Conservation (phyloP, 768 basidiomycete species). For the Suillus fuscotomentosus region DNA sequence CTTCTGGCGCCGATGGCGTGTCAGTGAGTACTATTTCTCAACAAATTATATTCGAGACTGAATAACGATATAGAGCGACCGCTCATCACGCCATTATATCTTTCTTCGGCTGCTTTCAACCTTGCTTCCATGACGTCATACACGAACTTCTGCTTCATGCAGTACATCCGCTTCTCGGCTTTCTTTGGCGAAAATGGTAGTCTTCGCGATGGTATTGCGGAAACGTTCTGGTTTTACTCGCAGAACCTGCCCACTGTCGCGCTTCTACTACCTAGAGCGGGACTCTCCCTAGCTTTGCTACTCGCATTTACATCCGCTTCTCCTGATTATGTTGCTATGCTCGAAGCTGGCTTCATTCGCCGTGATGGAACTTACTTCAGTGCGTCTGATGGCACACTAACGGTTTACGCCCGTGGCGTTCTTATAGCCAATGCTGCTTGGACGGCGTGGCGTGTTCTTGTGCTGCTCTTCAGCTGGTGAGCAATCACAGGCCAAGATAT, state of each 20-base stretch:
- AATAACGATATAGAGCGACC: constrained; percentile 65
- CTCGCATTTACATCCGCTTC: constrained; percentile 57
- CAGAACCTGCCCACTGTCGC: constrained; percentile 83
- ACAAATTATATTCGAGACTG: constrained; percentile 16
- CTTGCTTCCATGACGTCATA: constrained; percentile 77
- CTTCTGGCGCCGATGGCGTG: constrained; percentile 72
- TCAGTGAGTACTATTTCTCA: constrained; percentile 54
- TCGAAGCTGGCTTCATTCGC: constrained; percentile 43
- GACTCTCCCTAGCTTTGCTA: constrained; percentile 69
- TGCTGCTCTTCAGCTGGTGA: constrained; percentile 72
- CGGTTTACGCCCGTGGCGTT: constrained; percentile 74
- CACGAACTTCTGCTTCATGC: constrained; percentile 81
- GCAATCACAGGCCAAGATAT: constrained; percentile 15
- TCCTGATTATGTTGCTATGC: constrained; percentile 44
- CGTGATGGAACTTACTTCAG: constrained; percentile 80
- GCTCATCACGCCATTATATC: constrained; percentile 76
- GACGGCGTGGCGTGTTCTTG: constrained; percentile 71
- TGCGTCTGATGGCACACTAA: constrained; percentile 59
- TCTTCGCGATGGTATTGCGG: constrained; percentile 64
- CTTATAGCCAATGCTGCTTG: constrained; percentile 79
- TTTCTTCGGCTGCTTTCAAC: constrained; percentile 77
- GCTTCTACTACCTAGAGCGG: constrained; percentile 83
- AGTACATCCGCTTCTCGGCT: constrained; percentile 72
- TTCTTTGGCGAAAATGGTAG: constrained; percentile 53
- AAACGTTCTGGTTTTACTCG: constrained; percentile 79